Percentiles rank a stretch among this genome's conserved stretches.
Evolutionary conservation across 345 rosid species (phyloP).

Genomic region (Populus deltoides): DNA sequence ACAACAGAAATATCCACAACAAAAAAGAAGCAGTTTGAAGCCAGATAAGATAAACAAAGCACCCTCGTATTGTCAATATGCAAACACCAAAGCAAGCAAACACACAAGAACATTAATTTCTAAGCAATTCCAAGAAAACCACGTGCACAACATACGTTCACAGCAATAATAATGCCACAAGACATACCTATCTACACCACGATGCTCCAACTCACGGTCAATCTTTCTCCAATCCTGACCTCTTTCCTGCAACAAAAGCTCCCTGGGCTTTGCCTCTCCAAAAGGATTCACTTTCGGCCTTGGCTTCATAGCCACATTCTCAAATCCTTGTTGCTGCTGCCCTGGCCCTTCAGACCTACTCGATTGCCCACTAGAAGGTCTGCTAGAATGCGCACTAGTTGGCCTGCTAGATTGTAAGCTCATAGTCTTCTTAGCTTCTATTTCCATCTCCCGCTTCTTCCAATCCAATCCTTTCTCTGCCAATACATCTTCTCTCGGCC

Average conservation of each 20-base stretch:
- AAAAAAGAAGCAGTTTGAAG: not conserved
- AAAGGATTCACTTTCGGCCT: conserved; percentile 89
- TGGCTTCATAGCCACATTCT: conserved; percentile 55
- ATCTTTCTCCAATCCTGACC: conserved; percentile 94
- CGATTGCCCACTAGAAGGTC: conserved; percentile 92
- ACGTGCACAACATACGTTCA: not conserved
- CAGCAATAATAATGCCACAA: conserved; percentile 2
- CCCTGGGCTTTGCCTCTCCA: conserved; percentile 95
- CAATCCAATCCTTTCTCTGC: conserved; percentile 95
- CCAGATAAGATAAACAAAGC: not conserved
- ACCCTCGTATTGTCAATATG: not conserved
- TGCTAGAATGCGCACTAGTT: conserved; percentile 81
- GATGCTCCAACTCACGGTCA: conserved; percentile 83
- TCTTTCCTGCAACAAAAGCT: conserved; percentile 79
- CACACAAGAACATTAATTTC: not conserved
- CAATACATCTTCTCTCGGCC: conserved; percentile 88
- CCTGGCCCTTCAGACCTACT: conserved; percentile 61
- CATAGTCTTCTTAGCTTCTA: conserved; percentile 60
- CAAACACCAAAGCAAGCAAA: not conserved
- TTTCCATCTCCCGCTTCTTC: conserved; percentile 74
- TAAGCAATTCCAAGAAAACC: not conserved
- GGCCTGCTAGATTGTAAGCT: conserved; percentile 60
- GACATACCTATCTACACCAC: conserved; percentile 69
- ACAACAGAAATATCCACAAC: not conserved
- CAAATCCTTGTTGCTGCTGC: conserved; percentile 47